Percentiles rank a stretch among this genome's conserved stretches.
phyloP scores from a whole-genome alignment of 805 yeast genomes.

The Ogataea dorogensis region DNA sequence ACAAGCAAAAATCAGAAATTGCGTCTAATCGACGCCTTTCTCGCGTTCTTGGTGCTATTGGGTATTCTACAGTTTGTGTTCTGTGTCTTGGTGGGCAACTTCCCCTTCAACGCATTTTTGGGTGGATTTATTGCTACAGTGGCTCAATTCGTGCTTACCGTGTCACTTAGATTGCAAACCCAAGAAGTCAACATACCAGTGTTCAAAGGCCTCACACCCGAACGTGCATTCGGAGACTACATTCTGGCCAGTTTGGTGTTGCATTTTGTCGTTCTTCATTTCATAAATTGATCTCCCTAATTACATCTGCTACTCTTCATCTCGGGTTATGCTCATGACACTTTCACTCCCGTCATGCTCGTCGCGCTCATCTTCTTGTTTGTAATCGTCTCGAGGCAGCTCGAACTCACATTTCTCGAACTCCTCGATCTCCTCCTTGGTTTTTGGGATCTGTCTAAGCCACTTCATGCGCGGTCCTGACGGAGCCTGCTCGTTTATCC shows the following conservation, averaged over 20 bases:
- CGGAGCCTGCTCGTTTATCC: conserved; percentile 65
- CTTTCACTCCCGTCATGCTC: conserved; percentile 33
- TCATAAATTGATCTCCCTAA: conserved; percentile 59
- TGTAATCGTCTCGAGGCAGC: conserved; percentile 40
- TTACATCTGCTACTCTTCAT: conserved; percentile 13
- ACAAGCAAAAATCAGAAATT: conserved; percentile 40
- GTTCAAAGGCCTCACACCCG: conserved; percentile 31
- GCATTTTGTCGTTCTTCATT: conserved; percentile 87
- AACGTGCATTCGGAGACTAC: conserved; percentile 82
- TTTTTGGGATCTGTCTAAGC: conserved; percentile 77
- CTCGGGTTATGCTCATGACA: conserved; percentile 34
- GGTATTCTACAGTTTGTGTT: conserved; percentile 81
- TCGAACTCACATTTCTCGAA: conserved; percentile 62
- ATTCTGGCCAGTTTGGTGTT: conserved; percentile 81
- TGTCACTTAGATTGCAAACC: conserved; percentile 74
- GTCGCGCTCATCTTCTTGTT: conserved; percentile 24
- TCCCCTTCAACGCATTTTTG: conserved; percentile 95
- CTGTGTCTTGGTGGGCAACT: conserved; percentile 75
- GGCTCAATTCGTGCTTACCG: conserved; percentile 91
- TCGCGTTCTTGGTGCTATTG: conserved; percentile 67
- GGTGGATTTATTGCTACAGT: conserved; percentile 92
- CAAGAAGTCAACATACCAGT: conserved; percentile 29
- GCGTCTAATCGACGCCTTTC: conserved; percentile 73
- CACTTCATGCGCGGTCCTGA: conserved; percentile 96
- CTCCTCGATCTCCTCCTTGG: conserved; percentile 60